Percentiles rank a stretch among this genome's conserved stretches.
phyloP scores from a whole-genome alignment of 257 asterid species.

The Solanum dulcamara region DNA sequence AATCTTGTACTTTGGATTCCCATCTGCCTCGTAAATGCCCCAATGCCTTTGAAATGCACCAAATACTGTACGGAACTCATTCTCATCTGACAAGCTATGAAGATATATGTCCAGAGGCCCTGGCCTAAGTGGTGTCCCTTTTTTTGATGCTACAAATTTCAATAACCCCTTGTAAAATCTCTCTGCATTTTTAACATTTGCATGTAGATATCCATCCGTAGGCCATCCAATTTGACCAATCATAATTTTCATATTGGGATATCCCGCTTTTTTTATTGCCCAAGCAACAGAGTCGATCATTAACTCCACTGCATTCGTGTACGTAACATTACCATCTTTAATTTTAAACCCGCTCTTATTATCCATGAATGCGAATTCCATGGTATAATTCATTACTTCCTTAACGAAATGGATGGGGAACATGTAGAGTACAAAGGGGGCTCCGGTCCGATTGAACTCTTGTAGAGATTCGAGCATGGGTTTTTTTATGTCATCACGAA shows the following conservation, averaged over 20 bases:
- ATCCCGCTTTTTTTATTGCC: conserved; percentile 25
- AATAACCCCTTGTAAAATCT: conserved; percentile 21
- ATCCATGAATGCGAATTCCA: conserved; percentile 27
- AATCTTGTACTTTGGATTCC: conserved; percentile 38
- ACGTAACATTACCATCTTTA: conserved; percentile 10
- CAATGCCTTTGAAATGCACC: conserved; percentile 36
- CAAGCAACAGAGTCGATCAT: conserved; percentile 23
- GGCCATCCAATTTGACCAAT: conserved; percentile 59
- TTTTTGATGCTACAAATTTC: conserved; percentile 14
- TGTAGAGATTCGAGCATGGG: conserved; percentile 6
- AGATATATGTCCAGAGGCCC: conserved; percentile 26
- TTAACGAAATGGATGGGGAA: conserved; percentile 23
- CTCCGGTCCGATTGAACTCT: background rate
- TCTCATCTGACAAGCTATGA: conserved; percentile 33
- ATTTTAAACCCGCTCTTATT: conserved; percentile 8
- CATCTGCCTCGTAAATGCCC: conserved; percentile 41
- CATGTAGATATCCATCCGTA: conserved; percentile 29
- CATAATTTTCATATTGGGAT: conserved; percentile 6
- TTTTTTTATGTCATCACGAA: conserved; percentile 18
- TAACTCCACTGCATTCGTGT: conserved; percentile 34
- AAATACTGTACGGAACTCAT: background rate
- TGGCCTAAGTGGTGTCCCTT: conserved; percentile 34
- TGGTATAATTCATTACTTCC: background rate
- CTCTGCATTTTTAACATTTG: conserved; percentile 14
- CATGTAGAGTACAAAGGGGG: background rate